A percentile compares a stretch with the other conserved stretches of the same genome.
phyloP scores from a whole-genome alignment of 2,329 filamentous ascomycete species.

The Paecilomyces dactylethromorphus region DNA sequence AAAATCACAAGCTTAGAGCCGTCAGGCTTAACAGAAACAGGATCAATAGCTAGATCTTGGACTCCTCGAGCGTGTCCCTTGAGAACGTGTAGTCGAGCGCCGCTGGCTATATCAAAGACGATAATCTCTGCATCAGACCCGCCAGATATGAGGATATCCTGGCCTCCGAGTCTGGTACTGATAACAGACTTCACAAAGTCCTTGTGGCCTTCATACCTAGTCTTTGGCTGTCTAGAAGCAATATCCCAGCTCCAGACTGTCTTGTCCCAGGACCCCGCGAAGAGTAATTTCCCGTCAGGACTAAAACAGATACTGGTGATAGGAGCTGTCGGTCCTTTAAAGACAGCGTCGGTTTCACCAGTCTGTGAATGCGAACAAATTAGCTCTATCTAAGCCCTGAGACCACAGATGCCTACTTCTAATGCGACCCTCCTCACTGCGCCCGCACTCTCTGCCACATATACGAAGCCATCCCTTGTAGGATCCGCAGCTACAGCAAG shows the following conservation, averaged over 20 bases:
- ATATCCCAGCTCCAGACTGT: constrained; percentile 79
- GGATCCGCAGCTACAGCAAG: constrained; percentile 68
- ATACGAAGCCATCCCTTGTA: constrained; percentile 54
- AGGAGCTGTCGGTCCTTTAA: constrained; percentile 70
- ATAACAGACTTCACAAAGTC: constrained; percentile 88
- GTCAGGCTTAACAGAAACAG: constrained; percentile 45
- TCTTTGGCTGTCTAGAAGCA: constrained; percentile 47
- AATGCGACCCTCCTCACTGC: constrained; percentile 66
- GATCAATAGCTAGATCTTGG: constrained; percentile 72
- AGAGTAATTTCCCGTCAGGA: constrained; percentile 53
- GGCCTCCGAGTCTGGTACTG: constrained; percentile 54
- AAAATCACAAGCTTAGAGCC: constrained; percentile 51
- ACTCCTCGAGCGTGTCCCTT: constrained; percentile 74
- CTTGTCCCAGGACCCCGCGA: constrained; percentile 93
- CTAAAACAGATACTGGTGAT: constrained; percentile 70
- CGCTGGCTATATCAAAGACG: constrained; percentile 70
- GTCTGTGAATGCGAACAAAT: constrained; percentile 27
- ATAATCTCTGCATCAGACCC: constrained; percentile 74
- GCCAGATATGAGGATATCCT: constrained; percentile 63
- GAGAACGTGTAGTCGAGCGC: constrained; percentile 64
- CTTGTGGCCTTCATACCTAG: constrained; percentile 65
- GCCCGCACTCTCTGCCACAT: constrained; percentile 83
- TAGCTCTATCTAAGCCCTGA: constrained; percentile 6
- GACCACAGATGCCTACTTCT: constrained; percentile 55
- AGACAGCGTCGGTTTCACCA: constrained; percentile 43